These are phyloP conservation scores for Chenopodium suecicum DNA, from an alignment of 148 eudicot species.

Conservation along the genomic window DNA sequence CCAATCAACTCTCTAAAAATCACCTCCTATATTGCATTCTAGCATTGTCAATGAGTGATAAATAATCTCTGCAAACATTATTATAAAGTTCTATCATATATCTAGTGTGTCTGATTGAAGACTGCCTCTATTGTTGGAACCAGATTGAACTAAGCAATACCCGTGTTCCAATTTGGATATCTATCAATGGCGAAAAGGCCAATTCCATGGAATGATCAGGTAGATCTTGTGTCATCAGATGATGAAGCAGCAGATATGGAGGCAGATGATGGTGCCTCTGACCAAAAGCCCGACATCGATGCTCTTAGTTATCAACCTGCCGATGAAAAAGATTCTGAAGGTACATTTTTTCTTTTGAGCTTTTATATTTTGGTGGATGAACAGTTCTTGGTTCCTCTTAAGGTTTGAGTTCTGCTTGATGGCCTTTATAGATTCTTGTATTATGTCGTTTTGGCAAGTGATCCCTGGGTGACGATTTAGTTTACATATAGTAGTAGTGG, in stretches of 20 bases:
- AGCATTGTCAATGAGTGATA: neutral
- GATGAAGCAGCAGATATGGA: conserved; percentile 43
- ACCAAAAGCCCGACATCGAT: conserved; percentile 20
- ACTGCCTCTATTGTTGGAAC: conserved; percentile 15
- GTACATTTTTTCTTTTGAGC: conserved; percentile 17
- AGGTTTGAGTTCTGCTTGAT: neutral
- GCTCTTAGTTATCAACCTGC: conserved; percentile 29
- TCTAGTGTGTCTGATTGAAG: neutral
- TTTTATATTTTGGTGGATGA: neutral
- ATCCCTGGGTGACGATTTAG: neutral
- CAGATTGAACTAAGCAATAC: conserved; percentile 12
- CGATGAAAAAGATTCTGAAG: conserved; percentile 28
- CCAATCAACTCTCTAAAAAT: too few relatives aligned
- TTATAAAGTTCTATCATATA: neutral
- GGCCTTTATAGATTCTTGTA: neutral
- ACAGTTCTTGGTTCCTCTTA: neutral
- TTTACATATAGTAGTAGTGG: neutral
- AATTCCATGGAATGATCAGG: conserved; percentile 33
- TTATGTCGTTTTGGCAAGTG: neutral
- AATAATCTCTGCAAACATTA: neutral
- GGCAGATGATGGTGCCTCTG: conserved; percentile 24
- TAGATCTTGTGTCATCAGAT: conserved; percentile 57
- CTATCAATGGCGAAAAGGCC: conserved; percentile 34
- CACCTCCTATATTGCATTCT: neutral
- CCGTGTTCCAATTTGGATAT: conserved; percentile 3